Evolutionary conservation across 2,329 filamentous ascomycete genomes (phyloP), one percentile per base, ranked within the genome.

Genomic region (Cordyceps fumosorosea): DNA sequence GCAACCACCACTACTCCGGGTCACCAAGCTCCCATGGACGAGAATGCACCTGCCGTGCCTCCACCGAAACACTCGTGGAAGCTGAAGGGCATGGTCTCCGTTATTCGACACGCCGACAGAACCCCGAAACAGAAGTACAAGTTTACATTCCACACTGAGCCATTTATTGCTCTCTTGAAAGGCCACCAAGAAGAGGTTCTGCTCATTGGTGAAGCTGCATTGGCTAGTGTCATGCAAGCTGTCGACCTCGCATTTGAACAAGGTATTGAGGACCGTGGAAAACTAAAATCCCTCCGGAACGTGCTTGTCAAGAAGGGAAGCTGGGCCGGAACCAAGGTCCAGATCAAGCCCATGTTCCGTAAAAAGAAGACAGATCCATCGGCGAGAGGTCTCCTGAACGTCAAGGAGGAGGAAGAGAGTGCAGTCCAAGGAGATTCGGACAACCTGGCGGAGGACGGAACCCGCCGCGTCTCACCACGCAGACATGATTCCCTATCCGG

Each of bases 91-190:
- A 93, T 99, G 77, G 93, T 99, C 0, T 93, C 93, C 2, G 95
- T 99, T 18, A 92, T 99, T 66, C 87, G 95, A 32, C 95, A 99
- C 75, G 96, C 96, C 3, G 95, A 99, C 76, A 89, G 95, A 62
- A 99, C 95, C 1, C 95, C 95, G 2, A 99, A 99, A 77, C 95
- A 99, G 70, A 99, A 99, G 73, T 97, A 97, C 81, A 99, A 99
- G 73, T 99, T 98, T 70, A 99, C 95, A 0, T 98, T 99, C 69
- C 95, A 99, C 71, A 96, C 92, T 0, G 91, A 93, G 65, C 95
- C 95, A 0, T 99, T 99, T 70, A 93, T 99, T 65, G 90, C 96
- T 66, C 81, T 99, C 4, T 84, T 99, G 48, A 96, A 93, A 72
- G 95, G 95, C 0, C 93, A 99, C 69, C 91, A 96, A 70, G 93